Conservation (phyloP, 1,284 basidiomycete genomes). For the Moesziomyces parantarcticus region DNA sequence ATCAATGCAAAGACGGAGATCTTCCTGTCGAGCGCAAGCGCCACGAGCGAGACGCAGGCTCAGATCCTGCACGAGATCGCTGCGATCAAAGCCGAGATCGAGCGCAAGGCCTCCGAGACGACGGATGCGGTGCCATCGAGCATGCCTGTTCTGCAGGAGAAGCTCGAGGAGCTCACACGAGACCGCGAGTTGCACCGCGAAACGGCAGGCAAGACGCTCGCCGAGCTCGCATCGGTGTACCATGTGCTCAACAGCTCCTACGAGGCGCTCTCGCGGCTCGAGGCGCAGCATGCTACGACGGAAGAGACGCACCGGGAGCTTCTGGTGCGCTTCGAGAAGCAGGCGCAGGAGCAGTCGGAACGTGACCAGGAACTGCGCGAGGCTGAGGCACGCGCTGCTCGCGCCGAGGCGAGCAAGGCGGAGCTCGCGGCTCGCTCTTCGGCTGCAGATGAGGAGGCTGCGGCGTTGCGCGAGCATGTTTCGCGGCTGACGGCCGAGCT, state of each 20-base stretch:
- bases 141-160: slow-evolving; percentile 3
- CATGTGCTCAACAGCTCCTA: slow-evolving; percentile 34
- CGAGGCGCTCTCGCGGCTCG: slow-evolving; percentile 22
- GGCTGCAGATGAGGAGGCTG: slow-evolving; percentile 21
- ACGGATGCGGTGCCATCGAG: background rate
- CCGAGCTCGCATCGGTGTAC: slow-evolving; percentile 32
- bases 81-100: slow-evolving; percentile 23
- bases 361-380: slow-evolving; percentile 18
- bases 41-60: slow-evolving; percentile 19
- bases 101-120: background rate
- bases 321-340: slow-evolving; percentile 6
- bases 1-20: slow-evolving; percentile 62
- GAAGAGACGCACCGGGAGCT: slow-evolving; percentile 23
- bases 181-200: slow-evolving; percentile 8
- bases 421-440: slow-evolving; percentile 6
- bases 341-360: slow-evolving; percentile 8
- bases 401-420: slow-evolving; percentile 13
- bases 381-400: slow-evolving; percentile 13
- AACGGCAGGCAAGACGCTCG: slow-evolving; percentile 34
- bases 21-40: slow-evolving; percentile 40
- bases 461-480: slow-evolving; percentile 38
- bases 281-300: slow-evolving; percentile 14
- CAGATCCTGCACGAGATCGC: slow-evolving; percentile 17
- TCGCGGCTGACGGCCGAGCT: slow-evolving; percentile 43
- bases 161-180: slow-evolving; percentile 17